Base-by-base conservation (phyloP, 140 eudicot genomes). In the Ambrosia hybrid region DNA sequence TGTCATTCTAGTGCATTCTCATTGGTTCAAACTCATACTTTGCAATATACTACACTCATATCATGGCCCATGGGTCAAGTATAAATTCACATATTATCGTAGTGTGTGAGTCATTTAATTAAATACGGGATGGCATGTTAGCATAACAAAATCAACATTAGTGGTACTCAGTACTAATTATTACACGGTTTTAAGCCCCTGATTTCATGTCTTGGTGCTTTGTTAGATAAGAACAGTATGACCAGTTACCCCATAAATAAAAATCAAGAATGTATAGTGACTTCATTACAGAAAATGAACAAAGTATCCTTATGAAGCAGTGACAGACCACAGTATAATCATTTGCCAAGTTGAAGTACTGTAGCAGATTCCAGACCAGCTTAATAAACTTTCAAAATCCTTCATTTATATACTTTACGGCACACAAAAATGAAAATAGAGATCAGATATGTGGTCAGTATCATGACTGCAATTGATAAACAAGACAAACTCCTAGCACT, bases 1-100 rank as follows among this genome's bases (percentile, higher is more conserved):
- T 39, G 12, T 43, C 56, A 71, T 37, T 71, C 41, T 71, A 57
- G 65, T 9, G 57, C 45, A 41, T 71, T 43, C 76, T 71, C 67
- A 57, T 71, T 56, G 51, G 9, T 65, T 45, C 41, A 45, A 65
- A 65, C 57, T 14, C 65, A 17, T 70, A 70, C 55, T 70, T 36
- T 53, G 51, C 51, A 69, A 69, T 16, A 13, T 13, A 11, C 66
- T 38, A 6, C 16, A 38, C 49, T 5, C 3, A 6, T 71, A 45
- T 12, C 46, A 57, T 43, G 58, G 57, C 33, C 43, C 53, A 57
- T 43, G 58, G 57, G 46, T 58, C 53, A 71, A 17, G 71, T 43
- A 66, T 11, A 66, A 17, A 43, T 9, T 43, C 14, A 58, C 68
- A 57, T 41, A 58, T 57, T 26, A 70, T 70, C 26, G 30, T 51